A percentile compares a stretch with the other conserved stretches of the same genome.
phyloP scores from a whole-genome alignment of 352 stramenopile genomes.

The Globisporangium echinulatum region DNA sequence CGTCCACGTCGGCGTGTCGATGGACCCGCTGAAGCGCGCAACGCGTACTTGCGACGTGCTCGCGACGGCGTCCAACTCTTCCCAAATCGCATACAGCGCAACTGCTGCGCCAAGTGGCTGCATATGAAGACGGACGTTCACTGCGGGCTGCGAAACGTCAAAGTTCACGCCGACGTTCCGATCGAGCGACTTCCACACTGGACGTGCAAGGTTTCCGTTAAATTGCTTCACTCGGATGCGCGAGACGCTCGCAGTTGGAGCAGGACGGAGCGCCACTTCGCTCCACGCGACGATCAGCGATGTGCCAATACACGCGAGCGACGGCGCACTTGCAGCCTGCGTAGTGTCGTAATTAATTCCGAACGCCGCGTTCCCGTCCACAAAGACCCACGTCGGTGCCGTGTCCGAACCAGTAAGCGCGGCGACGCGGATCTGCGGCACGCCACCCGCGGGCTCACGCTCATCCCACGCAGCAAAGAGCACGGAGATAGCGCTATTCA shows the following conservation, averaged over 20 bases:
- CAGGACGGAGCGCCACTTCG: slow-evolving; percentile 15
- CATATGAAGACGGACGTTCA: slow-evolving; percentile 31
- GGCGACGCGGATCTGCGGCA: slow-evolving; percentile 46
- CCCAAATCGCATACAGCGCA: slow-evolving; percentile 41
- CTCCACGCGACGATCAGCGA: slow-evolving; percentile 50
- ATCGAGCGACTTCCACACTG: slow-evolving; percentile 35
- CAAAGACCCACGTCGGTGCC: slow-evolving; percentile 35
- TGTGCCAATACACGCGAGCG: slow-evolving; percentile 30
- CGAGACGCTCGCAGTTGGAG: background rate
- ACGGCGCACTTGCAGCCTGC: slow-evolving; percentile 22
- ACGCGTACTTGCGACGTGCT: slow-evolving; percentile 37
- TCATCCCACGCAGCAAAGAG: slow-evolving; percentile 61
- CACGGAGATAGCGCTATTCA: slow-evolving; percentile 5
- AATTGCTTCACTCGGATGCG: slow-evolving; percentile 36
- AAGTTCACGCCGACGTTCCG: slow-evolving; percentile 34
- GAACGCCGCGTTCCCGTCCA: slow-evolving; percentile 36
- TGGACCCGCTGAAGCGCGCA: slow-evolving; percentile 16
- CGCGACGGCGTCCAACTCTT: slow-evolving; percentile 26
- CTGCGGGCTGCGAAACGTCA: slow-evolving; percentile 25
- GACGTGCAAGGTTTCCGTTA: slow-evolving; percentile 26
- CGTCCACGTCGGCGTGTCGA: slow-evolving; percentile 17
- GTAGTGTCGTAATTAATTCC: slow-evolving; percentile 36
- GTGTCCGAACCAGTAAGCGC: slow-evolving; percentile 32
- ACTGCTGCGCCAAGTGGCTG: slow-evolving; percentile 3
- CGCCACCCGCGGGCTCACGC: slow-evolving; percentile 16